Evolutionary conservation across 23 red algal genomes (phyloP), one percentile per base, ranked within the genome.

Genomic region (Gracilaria caudata): DNA sequence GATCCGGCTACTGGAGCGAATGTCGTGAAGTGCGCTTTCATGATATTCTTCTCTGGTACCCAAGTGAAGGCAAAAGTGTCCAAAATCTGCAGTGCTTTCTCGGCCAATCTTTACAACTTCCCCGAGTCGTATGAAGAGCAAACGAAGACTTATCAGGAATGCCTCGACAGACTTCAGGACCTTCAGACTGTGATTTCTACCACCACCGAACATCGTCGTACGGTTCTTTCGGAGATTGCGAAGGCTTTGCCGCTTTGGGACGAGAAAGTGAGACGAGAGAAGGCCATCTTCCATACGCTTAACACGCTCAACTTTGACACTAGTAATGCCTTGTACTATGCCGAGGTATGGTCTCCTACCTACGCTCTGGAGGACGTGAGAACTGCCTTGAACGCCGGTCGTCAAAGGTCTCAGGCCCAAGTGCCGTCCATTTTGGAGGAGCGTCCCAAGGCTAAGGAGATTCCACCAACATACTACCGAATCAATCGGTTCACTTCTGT

Each of bases 261-360:
- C 55, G 92, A 86, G 43, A 90, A 87, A 51, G 92, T 95, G 28
- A 35, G 74, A 21, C 75, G 90, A 28, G 96, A 98, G 25, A 98
- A 98, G 74, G 93, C 92, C 20, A 89, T 98, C 77, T 98, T 81
- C 74, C 92, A 95, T 80, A 91, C 92, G 24, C 73, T 98, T 34
- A 94, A 98, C 72, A 66, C 87, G 92, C 93, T 98, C 77, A 98
- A 98, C 65, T 98, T 88, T 49, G 96, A 98, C 51, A 93, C 92
- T 19, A 86, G 77, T 20, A 72, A 92, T 53, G 88, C 88, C 30
- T 68, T 98, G 21, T 98, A 93, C 86, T 88, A 95, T 36, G 96
- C 87, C 43, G 96, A 98, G 55, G 92, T 92, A 0, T 98, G 96
- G 96, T 80, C 82, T 79, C 92, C 96, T 38, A 45, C 74, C 1